phyloP scores from a whole-genome alignment of 306 rosid genomes.

The Astragalus glycyphyllos region DNA sequence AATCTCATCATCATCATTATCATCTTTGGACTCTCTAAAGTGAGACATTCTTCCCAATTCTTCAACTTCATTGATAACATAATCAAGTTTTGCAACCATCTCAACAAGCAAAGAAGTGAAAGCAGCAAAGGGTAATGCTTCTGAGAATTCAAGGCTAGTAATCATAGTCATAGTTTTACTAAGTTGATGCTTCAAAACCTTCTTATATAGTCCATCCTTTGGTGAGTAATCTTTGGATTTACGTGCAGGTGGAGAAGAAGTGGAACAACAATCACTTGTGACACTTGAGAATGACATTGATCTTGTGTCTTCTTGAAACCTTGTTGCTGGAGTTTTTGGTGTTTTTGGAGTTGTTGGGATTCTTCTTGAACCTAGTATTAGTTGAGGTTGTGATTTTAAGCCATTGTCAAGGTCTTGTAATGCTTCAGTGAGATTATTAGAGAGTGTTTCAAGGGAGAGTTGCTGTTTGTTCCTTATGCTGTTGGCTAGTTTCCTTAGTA shows the following conservation, averaged over 20 bases:
- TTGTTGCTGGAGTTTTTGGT: conserved; percentile 52
- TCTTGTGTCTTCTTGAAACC: conserved; percentile 41
- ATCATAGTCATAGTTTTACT: conserved; percentile 60
- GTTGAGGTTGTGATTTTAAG: conserved; percentile 78
- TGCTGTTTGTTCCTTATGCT: conserved; percentile 73
- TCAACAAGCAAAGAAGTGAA: conserved; percentile 82
- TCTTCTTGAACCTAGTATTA: conserved; percentile 65
- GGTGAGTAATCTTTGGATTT: conserved; percentile 42
- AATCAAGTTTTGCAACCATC: conserved; percentile 82
- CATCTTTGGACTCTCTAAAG: conserved; percentile 63
- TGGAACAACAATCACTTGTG: conserved; percentile 57
- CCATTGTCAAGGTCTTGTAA: conserved; percentile 72
- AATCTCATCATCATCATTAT: conserved; percentile 46
- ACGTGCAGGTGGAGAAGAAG: conserved; percentile 50
- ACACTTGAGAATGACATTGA: conserved; percentile 51
- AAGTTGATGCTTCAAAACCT: conserved; percentile 66
- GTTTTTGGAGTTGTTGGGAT: conserved; percentile 45
- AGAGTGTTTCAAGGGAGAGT: conserved; percentile 65
- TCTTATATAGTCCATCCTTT: conserved; percentile 56
- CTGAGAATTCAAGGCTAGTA: conserved; percentile 78
- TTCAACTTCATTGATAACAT: conserved; percentile 71
- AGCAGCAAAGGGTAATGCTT: conserved; percentile 85
- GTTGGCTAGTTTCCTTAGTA: conserved; percentile 61
- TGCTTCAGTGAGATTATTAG: conserved; percentile 66
- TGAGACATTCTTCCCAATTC: conserved; percentile 69